These are phyloP conservation scores for Drechslerella dactyloides DNA, from an alignment of 2,329 filamentous ascomycete genomes.

Conservation along the genomic window DNA sequence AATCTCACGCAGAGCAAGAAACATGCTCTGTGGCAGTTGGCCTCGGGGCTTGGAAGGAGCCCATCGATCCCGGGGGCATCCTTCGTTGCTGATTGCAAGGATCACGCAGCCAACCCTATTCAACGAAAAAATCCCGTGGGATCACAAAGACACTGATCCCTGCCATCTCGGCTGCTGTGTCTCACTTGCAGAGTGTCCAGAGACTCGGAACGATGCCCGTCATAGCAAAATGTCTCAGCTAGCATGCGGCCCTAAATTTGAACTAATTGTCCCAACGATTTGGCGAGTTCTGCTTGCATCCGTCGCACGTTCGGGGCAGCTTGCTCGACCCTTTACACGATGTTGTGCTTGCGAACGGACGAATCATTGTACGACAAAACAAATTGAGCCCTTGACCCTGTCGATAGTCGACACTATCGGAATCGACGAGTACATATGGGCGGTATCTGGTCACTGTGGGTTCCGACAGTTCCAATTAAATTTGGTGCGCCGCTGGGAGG, in stretches of 20 bases:
- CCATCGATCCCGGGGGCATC: not conserved
- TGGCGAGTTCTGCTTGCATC: conserved; percentile 39
- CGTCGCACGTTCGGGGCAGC: conserved; percentile 45
- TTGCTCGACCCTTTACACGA: conserved; percentile 30
- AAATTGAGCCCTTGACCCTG: conserved; percentile 5
- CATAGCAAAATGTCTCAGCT: conserved; percentile 42
- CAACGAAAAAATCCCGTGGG: conserved; percentile 38
- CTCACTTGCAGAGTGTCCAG: conserved; percentile 40
- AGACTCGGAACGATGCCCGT: conserved; percentile 46
- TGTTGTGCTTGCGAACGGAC: not conserved
- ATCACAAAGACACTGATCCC: conserved; percentile 36
- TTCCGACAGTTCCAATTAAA: not conserved
- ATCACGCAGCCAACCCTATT: conserved; percentile 3
- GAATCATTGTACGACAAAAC: conserved; percentile 1
- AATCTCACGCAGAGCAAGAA: no score
- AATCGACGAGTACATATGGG: not conserved
- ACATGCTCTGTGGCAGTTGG: no score
- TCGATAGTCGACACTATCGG: not conserved
- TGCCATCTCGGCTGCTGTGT: conserved; percentile 46
- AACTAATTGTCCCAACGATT: conserved; percentile 31
- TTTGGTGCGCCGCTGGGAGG: conserved; percentile 5
- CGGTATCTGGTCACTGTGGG: conserved; percentile 18
- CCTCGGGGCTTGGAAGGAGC: not conserved
- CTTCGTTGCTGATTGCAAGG: not conserved
- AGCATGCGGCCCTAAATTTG: conserved; percentile 17